Base-by-base conservation (phyloP, 495 filamentous ascomycete species). In the Podospora pseudoanserina region DNA sequence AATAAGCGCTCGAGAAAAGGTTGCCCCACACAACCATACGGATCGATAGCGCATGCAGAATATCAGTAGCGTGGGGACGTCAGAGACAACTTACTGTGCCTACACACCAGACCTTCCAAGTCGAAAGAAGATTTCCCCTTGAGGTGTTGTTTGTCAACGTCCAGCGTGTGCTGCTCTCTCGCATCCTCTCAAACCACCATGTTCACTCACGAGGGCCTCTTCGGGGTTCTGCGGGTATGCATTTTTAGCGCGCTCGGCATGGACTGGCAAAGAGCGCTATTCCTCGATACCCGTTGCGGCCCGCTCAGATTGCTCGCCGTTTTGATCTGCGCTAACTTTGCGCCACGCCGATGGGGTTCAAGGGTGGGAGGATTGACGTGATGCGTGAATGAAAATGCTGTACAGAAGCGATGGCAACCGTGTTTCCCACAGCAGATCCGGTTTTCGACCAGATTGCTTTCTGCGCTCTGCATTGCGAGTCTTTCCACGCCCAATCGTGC, bases 241-340 rank as follows among this genome's bases (percentile, higher is more conserved):
- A 11, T 11, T 11, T 18, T 49, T 49, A 49, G 39, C 39, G 39
- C 39, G 39, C 39, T 49, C 39, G 39, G 39, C 39, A 18, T 1
- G 15, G 39, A 49, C 39, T 49, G 39, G 39, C 39, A 49, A 49
- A 13, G 39, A 49, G 39, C 39, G 39, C 39, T 49, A 49, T 18
- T 49, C 13, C 2, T 11, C 39, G 39, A 58, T 58, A 58, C 55
- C 55, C 55, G 55, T 26, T 4, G 55, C 55, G 55, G 55, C n/a
- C 55, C 55, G 55, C 23, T 19, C n/a, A 58, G 55, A 58, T 58
- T 15, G 55, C 55, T 26, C 55, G 15, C 55, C 55, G 55, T 58
- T 26, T 58, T 58, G 55, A 58, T 58, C 55, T 19, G 18, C 55
- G 11, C 55, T 58, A 58, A 58, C 4, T 7, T 58, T 26, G n/a